Base-by-base conservation (phyloP, 139 green algal species). In the Yamagishiella unicocca region DNA sequence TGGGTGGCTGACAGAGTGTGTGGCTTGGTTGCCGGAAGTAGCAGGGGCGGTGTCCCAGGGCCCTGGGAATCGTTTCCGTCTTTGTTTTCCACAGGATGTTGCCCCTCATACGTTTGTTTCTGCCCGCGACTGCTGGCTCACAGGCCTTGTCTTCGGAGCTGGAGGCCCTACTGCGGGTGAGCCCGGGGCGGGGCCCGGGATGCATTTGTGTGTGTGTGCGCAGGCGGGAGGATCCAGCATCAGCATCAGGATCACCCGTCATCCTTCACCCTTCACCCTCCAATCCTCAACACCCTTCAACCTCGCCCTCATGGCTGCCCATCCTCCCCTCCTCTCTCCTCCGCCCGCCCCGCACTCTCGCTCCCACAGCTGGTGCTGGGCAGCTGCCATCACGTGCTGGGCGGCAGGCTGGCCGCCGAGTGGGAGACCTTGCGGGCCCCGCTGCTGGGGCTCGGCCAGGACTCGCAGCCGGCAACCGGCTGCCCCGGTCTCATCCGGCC, bases 351-450 rank as follows among this genome's bases (percentile, higher is more conserved):
- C n/a, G n/a, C n/a, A n/a, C n/a, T n/a, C n/a, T n/a, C n/a, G n/a
- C n/a, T 14, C 35, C 17, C 67, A 35, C 67, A 81, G 72, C 72
- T 81, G 43, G n/a, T 81, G 37, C 45, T 81, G 29, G n/a, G 17
- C 6, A n/a, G 1, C 45, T 40, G 29, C 27, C 72, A 40, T 27
- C 72, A 22, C 3, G 2, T n/a, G 29, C 45, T 81, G 37, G 24
- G 24, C 10, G 42, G 42, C 45, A 29, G 72, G 5, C 43, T 81
- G 43, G 42, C 42, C 19, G 42, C 7, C 27, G 72, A 81, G 72
- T 62, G 45, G 72, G n/a, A 42, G 29, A 3, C 10, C n/a, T n/a
- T 81, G 12, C 10, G 72, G n/a, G 2, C 29, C 45, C 72, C 43
- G 45, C 45, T 81, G 29, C 45, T 43, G 72, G 4, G 5, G 40